phyloP scores from a whole-genome alignment of 1,139 yeast species.

The Yamadazyma sp. region DNA sequence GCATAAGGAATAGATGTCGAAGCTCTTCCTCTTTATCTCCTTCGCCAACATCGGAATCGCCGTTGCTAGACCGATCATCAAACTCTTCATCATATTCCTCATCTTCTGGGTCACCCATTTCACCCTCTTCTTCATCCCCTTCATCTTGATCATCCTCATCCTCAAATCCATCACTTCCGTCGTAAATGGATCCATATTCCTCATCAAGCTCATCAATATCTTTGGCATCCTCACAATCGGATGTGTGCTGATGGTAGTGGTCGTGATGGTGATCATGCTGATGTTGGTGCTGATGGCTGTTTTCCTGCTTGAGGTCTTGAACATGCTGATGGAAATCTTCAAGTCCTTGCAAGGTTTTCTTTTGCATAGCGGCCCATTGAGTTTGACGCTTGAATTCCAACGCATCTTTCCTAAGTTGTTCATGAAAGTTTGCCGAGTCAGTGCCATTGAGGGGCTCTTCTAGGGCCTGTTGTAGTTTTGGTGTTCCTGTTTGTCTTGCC shows the following conservation, averaged over 20 bases:
- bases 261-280: slow-evolving; percentile 5
- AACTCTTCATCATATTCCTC: slow-evolving; percentile 34
- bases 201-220: slow-evolving; percentile 17
- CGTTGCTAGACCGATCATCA: slow-evolving; percentile 33
- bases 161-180: slow-evolving; percentile 17
- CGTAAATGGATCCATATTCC: slow-evolving; percentile 16
- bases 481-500: too few relatives aligned
- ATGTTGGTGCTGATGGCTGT: not conserved
- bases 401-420: slow-evolving; percentile 12
- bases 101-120: slow-evolving; percentile 25
- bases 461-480: too few relatives aligned
- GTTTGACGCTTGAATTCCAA: slow-evolving; percentile 9
- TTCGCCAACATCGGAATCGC: slow-evolving; percentile 51
- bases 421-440: not conserved
- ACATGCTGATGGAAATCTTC: not conserved
- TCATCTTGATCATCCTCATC: slow-evolving; percentile 15
- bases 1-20: slow-evolving; percentile 67
- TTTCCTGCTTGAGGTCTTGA: not conserved
- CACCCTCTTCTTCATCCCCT: slow-evolving; percentile 24
- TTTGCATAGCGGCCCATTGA: not conserved
- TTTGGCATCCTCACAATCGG: slow-evolving; percentile 8
- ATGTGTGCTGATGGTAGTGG: not conserved
- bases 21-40: slow-evolving; percentile 74
- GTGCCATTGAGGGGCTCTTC: slow-evolving; percentile 23
- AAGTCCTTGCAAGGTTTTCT: too few relatives aligned